Percentiles rank a stretch among this genome's conserved stretches.
These are phyloP conservation scores for Albifimbria verrucaria DNA, from an alignment of 2,329 filamentous ascomycete genomes.

Conservation along the genomic window DNA sequence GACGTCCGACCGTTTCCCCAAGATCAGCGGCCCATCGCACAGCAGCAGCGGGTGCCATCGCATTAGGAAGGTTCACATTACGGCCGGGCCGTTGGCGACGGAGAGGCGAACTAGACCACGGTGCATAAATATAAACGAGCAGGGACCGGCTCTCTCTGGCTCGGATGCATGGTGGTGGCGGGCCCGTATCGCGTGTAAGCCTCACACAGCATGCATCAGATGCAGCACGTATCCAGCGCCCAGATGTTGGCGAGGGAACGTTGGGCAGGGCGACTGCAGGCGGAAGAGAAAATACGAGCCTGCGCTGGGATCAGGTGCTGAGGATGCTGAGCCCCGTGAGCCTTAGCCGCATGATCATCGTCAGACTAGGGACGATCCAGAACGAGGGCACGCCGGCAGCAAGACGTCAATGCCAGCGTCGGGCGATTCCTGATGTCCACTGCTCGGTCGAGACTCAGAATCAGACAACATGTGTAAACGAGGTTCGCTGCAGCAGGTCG, in stretches of 20 bases:
- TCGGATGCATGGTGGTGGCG: not conserved
- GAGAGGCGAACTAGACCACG: no score
- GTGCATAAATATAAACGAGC: no score
- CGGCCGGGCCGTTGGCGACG: not conserved
- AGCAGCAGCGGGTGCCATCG: not conserved
- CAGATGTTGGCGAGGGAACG: not conserved
- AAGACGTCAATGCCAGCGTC: not conserved
- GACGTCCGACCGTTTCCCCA: not conserved
- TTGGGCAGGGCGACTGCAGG: not conserved
- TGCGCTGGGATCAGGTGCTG: not conserved
- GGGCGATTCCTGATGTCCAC: not conserved
- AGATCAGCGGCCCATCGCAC: not conserved
- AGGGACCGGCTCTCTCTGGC: not conserved
- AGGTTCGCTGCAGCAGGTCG: no score
- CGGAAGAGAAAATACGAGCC: not conserved
- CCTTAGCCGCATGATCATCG: not conserved
- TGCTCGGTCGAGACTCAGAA: not conserved
- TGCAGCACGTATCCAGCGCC: not conserved
- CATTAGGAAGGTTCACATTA: not conserved
- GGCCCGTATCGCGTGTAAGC: not conserved
- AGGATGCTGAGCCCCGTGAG: not conserved
- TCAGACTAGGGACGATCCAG: not conserved
- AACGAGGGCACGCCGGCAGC: not conserved
- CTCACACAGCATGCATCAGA: not conserved
- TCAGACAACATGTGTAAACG: no score